phyloP scores from a whole-genome alignment of 805 yeast species.

The Wickerhamomyces bovis region DNA sequence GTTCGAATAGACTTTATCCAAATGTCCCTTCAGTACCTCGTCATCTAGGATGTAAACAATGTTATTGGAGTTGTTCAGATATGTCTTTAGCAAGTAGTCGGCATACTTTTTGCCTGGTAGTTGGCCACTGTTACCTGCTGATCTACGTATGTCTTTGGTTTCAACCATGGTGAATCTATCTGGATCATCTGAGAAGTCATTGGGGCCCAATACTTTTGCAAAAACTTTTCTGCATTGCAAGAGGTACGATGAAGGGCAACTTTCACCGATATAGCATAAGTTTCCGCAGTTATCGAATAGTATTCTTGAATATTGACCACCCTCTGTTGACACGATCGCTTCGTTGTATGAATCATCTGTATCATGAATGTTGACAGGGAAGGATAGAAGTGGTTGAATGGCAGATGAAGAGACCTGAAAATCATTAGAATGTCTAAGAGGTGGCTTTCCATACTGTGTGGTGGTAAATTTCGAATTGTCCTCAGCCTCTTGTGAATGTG shows the following conservation, averaged over 20 bases:
- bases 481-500: background rate
- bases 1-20: conserved; percentile 28
- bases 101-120: conserved; percentile 28
- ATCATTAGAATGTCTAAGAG: background rate
- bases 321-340: conserved; percentile 6
- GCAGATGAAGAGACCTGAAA: conserved; percentile 5
- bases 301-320: conserved; percentile 23
- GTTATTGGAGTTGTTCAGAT: conserved; percentile 34
- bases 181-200: conserved; percentile 34
- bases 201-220: conserved; percentile 25
- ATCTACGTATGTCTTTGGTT: conserved; percentile 12
- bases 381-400: conserved; percentile 15
- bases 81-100: conserved; percentile 27
- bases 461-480: background rate
- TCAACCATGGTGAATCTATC: conserved; percentile 32
- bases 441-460: background rate
- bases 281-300: conserved; percentile 32
- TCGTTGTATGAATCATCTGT: conserved; percentile 13
- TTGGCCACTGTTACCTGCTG: conserved; percentile 16
- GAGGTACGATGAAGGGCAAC: conserved; percentile 35
- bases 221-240: conserved; percentile 36
- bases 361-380: conserved; percentile 13
- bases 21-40: conserved; percentile 24
- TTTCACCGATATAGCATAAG: conserved; percentile 35
- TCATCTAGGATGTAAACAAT: conserved; percentile 34